phyloP scores from a whole-genome alignment of 495 filamentous ascomycete genomes.

The Lasiosphaeria ovina region DNA sequence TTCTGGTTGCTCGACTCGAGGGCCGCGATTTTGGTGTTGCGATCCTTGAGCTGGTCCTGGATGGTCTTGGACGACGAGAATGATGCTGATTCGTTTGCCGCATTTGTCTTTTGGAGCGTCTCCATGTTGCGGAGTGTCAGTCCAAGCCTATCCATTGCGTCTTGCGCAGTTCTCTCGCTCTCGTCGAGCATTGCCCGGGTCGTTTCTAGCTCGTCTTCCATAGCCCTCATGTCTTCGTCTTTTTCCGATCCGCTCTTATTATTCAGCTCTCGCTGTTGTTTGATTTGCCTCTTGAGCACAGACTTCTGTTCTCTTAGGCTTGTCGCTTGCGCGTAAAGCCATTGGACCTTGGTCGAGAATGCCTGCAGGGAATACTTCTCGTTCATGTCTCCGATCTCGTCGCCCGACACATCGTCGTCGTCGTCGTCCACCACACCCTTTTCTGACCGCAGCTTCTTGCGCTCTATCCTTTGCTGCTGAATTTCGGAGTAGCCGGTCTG shows the following conservation, averaged over 20 bases:
- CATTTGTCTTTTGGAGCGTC: conserved; percentile 35
- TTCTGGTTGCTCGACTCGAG: conserved; percentile 47
- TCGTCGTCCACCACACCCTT: conserved; percentile 41
- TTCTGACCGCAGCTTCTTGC: conserved; percentile 44
- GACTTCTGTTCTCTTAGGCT: conserved; percentile 78
- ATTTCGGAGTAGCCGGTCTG: conserved; percentile 60
- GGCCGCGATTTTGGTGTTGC: conserved; percentile 46
- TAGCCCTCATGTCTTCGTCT: conserved; percentile 51
- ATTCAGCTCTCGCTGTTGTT: conserved; percentile 88
- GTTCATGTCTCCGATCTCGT: conserved; percentile 48
- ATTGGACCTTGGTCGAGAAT: conserved; percentile 75
- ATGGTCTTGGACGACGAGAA: conserved; percentile 42
- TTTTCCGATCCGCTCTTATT: conserved; percentile 62
- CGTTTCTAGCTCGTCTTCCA: conserved; percentile 53
- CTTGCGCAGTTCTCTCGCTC: conserved; percentile 48
- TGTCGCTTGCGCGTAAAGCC: conserved; percentile 62
- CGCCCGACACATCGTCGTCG: conserved; percentile 46
- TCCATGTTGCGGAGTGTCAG: conserved; percentile 55
- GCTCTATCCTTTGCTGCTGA: conserved; percentile 50
- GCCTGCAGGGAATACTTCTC: conserved; percentile 64
- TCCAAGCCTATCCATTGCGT: conserved; percentile 44
- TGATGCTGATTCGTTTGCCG: conserved; percentile 32
- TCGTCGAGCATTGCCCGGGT: conserved; percentile 48
- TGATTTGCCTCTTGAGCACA: conserved; percentile 81
- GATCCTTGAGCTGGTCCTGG: conserved; percentile 51